Percentiles rank a stretch among this genome's conserved stretches.
Conservation (phyloP, 805 yeast genomes). For the Wickerhamia fluorescens region DNA sequence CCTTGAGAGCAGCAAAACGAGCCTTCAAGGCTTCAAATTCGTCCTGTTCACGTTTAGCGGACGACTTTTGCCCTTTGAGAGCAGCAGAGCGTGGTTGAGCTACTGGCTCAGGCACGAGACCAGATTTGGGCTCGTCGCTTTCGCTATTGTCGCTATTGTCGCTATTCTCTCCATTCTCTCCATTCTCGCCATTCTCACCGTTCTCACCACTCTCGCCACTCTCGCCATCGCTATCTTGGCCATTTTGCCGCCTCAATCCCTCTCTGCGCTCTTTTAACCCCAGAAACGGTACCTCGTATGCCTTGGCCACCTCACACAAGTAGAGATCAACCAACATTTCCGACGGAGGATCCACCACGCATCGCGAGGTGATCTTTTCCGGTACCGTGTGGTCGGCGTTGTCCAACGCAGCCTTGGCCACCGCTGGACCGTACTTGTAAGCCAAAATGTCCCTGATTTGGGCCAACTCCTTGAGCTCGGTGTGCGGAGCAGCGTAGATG, state of each 20-base stretch:
- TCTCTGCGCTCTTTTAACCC: constrained; percentile 39
- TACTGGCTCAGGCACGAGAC: too few relatives aligned
- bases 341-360: constrained; percentile 62
- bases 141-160: constrained; percentile 6
- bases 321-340: constrained; percentile 61
- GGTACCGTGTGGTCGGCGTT: constrained; percentile 50
- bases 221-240: too few relatives aligned
- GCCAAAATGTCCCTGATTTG: constrained; percentile 56
- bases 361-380: constrained; percentile 54
- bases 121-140: constrained; percentile 10
- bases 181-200: constrained; percentile 9
- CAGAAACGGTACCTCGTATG: constrained; percentile 71
- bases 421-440: constrained; percentile 63
- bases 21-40: constrained; percentile 63
- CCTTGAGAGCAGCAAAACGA: constrained; percentile 69
- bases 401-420: constrained; percentile 47
- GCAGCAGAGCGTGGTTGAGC: too few relatives aligned
- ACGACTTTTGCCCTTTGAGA: too few relatives aligned
- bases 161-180: constrained; percentile 13
- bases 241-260: too few relatives aligned
- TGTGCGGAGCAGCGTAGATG: constrained; percentile 60
- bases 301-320: constrained; percentile 70
- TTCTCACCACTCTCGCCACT: too few relatives aligned
- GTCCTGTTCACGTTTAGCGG: too few relatives aligned
- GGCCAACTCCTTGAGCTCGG: constrained; percentile 68